Evolutionary conservation across 2,329 filamentous ascomycete genomes (phyloP).

Genomic region (Sarocladium brachiariae): DNA sequence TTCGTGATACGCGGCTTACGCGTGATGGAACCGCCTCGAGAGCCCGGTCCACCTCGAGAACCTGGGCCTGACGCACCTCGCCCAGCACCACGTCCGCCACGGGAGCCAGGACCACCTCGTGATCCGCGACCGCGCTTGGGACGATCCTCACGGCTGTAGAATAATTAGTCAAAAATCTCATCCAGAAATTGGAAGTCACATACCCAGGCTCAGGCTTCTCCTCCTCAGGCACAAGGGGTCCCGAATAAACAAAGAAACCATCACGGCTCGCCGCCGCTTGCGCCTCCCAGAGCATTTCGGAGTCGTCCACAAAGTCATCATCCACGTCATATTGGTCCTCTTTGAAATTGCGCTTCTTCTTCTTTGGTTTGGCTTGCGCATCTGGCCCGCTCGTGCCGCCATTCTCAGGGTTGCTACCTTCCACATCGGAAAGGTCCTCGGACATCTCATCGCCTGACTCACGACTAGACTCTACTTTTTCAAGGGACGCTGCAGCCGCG

Average conservation of each 20-base stretch:
- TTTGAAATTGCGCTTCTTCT: conserved; percentile 75
- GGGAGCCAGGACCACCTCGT: conserved; percentile 34
- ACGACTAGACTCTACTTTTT: conserved; percentile 62
- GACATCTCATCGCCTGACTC: conserved; percentile 80
- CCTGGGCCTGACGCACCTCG: conserved; percentile 40
- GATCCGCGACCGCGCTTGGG: conserved; percentile 58
- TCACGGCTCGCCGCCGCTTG: conserved; percentile 90
- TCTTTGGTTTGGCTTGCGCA: conserved; percentile 58
- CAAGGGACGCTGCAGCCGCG: conserved; percentile 78
- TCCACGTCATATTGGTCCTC: conserved; percentile 80
- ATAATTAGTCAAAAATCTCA: conserved; percentile 26
- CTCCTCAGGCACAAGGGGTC: conserved; percentile 79
- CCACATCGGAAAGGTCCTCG: conserved; percentile 64
- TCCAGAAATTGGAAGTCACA: conserved; percentile 20
- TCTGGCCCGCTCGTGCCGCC: conserved; percentile 56
- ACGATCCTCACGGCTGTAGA: conserved; percentile 60
- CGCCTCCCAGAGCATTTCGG: conserved; percentile 90
- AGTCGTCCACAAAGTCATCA: conserved; percentile 85
- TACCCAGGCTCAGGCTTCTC: conserved; percentile 61
- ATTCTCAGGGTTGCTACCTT: conserved; percentile 86
- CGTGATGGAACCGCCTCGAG: conserved; percentile 65
- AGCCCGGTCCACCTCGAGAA: conserved; percentile 55
- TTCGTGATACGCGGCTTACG: conserved; percentile 84
- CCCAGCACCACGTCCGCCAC: conserved; percentile 49
- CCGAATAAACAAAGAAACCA: conserved; percentile 97